Percentiles rank a stretch among this genome's conserved stretches.
These are phyloP conservation scores for Dipteronia dyeriana DNA, from an alignment of 345 rosid genomes.

Conservation along the genomic window DNA sequence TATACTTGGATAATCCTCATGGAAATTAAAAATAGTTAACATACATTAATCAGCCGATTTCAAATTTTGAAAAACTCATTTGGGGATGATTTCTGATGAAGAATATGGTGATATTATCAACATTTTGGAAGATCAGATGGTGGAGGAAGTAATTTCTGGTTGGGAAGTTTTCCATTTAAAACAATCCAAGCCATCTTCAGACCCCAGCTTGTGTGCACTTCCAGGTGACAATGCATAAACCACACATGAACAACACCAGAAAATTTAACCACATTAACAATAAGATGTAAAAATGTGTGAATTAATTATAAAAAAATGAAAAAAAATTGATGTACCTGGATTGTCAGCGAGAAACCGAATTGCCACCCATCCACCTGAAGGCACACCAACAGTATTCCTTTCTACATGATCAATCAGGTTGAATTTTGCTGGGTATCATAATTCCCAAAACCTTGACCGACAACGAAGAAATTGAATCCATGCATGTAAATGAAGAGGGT, in stretches of 20 bases:
- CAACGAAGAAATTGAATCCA: slow-evolving; percentile 79
- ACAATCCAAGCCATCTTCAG: slow-evolving; percentile 76
- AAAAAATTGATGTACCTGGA: background rate
- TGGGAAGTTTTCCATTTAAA: slow-evolving; percentile 65
- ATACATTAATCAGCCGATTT: background rate
- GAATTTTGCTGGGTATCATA: slow-evolving; percentile 60
- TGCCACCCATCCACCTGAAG: slow-evolving; percentile 76
- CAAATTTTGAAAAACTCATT: background rate
- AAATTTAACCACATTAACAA: too few species aligned
- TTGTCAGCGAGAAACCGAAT: slow-evolving; percentile 33
- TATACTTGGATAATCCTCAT: background rate
- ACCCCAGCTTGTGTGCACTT: slow-evolving; percentile 83
- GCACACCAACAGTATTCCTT: slow-evolving; percentile 70
- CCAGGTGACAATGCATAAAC: slow-evolving; percentile 84
- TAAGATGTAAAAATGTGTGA: too few species aligned
- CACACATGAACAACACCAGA: slow-evolving; percentile 26
- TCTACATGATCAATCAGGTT: slow-evolving; percentile 59
- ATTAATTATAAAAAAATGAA: too few species aligned
- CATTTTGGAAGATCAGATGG: slow-evolving; percentile 78
- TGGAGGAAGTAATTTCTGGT: slow-evolving; percentile 71
- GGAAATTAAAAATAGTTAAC: slow-evolving; percentile 7
- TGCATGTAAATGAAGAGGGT: slow-evolving; percentile 78
- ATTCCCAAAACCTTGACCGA: slow-evolving; percentile 77
- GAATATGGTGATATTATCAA: slow-evolving; percentile 28
- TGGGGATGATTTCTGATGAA: background rate